Percentiles rank a stretch among this genome's conserved stretches.
phyloP scores from a whole-genome alignment of 768 basidiomycete genomes.

The Tulasnella sp. region DNA sequence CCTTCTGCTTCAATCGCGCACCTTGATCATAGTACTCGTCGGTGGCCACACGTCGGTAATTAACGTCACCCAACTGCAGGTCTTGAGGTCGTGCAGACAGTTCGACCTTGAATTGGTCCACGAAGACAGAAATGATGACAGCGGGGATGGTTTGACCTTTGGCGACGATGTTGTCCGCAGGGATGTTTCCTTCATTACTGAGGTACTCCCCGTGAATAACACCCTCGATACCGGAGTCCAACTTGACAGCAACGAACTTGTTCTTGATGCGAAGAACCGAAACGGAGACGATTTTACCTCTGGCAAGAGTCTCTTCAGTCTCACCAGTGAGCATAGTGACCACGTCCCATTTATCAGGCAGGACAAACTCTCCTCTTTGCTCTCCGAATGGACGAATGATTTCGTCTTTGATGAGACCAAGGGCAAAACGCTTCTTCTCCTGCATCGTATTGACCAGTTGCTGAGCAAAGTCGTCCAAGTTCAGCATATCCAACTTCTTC shows the following conservation, averaged over 20 bases:
- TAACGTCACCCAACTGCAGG: conserved; percentile 46
- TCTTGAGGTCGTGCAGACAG: conserved; percentile 59
- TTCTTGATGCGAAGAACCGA: conserved; percentile 45
- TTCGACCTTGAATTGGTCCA: conserved; percentile 56
- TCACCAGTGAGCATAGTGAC: conserved; percentile 95
- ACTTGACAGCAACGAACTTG: conserved; percentile 46
- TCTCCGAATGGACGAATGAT: conserved; percentile 71
- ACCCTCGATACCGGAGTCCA: conserved; percentile 93
- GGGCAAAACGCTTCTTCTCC: conserved; percentile 76
- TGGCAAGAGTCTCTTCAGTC: conserved; percentile 58
- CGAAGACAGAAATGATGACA: conserved; percentile 59
- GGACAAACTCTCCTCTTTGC: conserved; percentile 46
- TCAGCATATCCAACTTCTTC: conserved; percentile 76
- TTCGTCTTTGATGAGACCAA: conserved; percentile 81
- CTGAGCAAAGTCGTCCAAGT: conserved; percentile 90
- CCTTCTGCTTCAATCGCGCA: conserved; percentile 53
- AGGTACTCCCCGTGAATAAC: conserved; percentile 50
- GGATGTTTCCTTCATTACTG: conserved; percentile 31
- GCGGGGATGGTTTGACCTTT: conserved; percentile 72
- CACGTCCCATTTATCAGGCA: conserved; percentile 63
- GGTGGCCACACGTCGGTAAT: conserved; percentile 43
- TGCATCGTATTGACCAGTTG: conserved; percentile 74
- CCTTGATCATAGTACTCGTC: conserved; percentile 54
- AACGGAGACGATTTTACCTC: conserved; percentile 72
- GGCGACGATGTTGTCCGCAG: conserved; percentile 40